Base-by-base conservation (phyloP, 306 rosid species). In the Potentilla sterilis region DNA sequence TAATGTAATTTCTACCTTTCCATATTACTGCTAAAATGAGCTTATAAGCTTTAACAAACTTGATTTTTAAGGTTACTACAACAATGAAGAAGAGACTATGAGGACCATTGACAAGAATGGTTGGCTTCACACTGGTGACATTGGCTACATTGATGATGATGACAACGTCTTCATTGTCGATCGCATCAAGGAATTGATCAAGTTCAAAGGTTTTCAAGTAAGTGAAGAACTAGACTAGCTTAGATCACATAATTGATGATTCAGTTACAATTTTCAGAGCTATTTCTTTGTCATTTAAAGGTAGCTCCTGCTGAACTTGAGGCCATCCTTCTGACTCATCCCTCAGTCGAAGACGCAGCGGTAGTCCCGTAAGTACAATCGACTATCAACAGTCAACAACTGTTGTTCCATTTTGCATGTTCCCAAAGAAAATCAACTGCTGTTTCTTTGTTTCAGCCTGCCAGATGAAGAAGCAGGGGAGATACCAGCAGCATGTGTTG, bases 261-360 rank as follows among this genome's bases (percentile, higher is more conserved):
- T n/a, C 13, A 21, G 22, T 24, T 3, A 15, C 8, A 24, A 9
- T 42, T 59, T 22, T 24, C 42, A 14, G 6, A 28, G 75, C 18
- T 66, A 6, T 16, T 47, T 67, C n/a, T 13, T 61, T 68, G 66
- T 75, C 38, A 59, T 62, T 22, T 84, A 75, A 75, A 95, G 99
- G 97, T 95, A 28, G 97, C 99, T 77, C 99, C 97, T 19, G 97
- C 96, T 38, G 97, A 95, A 80, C 84, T 95, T 51, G 99, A 95
- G 82, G 97, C 97, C 54, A 85, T 95, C 67, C 89, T 95, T 81
- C 84, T 95, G 3, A 66, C 86, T 69, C 97, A 92, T 85, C 80
- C 97, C 63, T 92, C 96, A 0, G 81, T 95, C 42, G 93, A 92
- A 84, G 97, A 95, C 68, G 99, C 86, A 18, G 99, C 97, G 15